phyloP scores from a whole-genome alignment of 352 stramenopile species.

The Phytophthora hybrid region DNA sequence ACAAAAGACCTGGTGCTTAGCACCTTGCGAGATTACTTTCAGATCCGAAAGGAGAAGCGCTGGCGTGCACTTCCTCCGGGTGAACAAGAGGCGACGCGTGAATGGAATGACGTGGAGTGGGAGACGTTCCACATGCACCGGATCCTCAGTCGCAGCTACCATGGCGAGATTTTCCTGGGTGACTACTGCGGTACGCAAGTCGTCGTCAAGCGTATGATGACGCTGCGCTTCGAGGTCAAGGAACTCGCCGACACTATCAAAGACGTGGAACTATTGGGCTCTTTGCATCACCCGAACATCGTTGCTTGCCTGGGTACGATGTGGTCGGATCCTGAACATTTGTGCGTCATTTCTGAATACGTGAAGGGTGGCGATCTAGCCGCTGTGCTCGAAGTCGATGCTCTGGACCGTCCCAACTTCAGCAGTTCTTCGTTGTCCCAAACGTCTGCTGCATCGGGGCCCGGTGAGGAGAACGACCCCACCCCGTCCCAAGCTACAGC shows the following conservation, averaged over 20 bases:
- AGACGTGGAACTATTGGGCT: conserved; percentile 72
- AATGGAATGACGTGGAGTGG: conserved; percentile 71
- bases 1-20: conserved; percentile 66
- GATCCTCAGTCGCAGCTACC: conserved; percentile 69
- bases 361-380: conserved; percentile 65
- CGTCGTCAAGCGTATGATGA: conserved; percentile 81
- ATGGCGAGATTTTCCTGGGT: conserved; percentile 69
- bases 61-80: conserved; percentile 29
- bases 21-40: conserved; percentile 70
- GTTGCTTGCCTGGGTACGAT: conserved; percentile 75
- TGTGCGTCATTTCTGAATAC: conserved; percentile 79
- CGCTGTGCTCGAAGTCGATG: conserved; percentile 59
- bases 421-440: conserved; percentile 24
- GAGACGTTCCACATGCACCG: conserved; percentile 70
- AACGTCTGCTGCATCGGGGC: conserved; percentile 12
- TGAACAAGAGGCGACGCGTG: conserved; percentile 35
- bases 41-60: conserved; percentile 59
- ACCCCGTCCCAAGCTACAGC: conserved; percentile 16
- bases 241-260: conserved; percentile 74
- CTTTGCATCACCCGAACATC: conserved; percentile 72
- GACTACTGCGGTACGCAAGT: conserved; percentile 67
- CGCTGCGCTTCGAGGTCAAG: conserved; percentile 60
- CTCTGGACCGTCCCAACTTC: conserved; percentile 39
- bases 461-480: conserved; percentile 17
- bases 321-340: conserved; percentile 69